Base-by-base conservation (phyloP, 2,329 filamentous ascomycete species). In the Sporothrix globosa region DNA sequence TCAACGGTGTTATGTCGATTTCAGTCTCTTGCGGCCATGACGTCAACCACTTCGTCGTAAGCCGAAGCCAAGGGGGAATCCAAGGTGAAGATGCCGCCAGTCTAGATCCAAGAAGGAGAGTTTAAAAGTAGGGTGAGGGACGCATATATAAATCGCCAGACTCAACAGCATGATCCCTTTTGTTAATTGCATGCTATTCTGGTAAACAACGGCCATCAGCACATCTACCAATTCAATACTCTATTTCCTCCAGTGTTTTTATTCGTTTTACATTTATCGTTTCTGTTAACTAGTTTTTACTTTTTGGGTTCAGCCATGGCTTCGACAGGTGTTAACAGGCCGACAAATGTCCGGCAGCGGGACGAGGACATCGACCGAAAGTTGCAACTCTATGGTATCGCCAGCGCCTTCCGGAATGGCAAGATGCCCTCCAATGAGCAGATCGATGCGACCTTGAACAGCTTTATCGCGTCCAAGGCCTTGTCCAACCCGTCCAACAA, bases 351-450 rank as follows among this genome's bases (percentile, higher is more conserved):
- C 72, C 90, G 91, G 83, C 81, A 87, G 80, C 95, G 94, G 86
- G 92, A 97, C 83, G 87, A 86, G 75, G 90, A 97, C 79, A 90
- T 98, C 82, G 96, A 96, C 82, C 88, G 90, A 79, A 99, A 99
- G 85, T 89, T 99, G 67, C 94, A 97, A 82, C 82, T 98, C 50
- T 99, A 96, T 77, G 96, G 95, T 77, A 97, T 98, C 80, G 87
- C 90, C 81, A 82, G 80, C 84, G 95, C 93, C 68, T 97, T 98
- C 80, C 86, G 91, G 78, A 87, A 89, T 75, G 94, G 94, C 83
- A 98, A 97, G 81, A 90, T 94, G 60, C 95, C 95, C 73, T 97
- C 94, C 77, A 97, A 97, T 81, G 92, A 95, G 76, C 94, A 97
- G 83, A 96, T 97, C 79, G 96, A 98, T 83, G 86, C 97, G 65